phyloP scores from a whole-genome alignment of 1,284 basidiomycete genomes.

The Cystobasidium pallidum region DNA sequence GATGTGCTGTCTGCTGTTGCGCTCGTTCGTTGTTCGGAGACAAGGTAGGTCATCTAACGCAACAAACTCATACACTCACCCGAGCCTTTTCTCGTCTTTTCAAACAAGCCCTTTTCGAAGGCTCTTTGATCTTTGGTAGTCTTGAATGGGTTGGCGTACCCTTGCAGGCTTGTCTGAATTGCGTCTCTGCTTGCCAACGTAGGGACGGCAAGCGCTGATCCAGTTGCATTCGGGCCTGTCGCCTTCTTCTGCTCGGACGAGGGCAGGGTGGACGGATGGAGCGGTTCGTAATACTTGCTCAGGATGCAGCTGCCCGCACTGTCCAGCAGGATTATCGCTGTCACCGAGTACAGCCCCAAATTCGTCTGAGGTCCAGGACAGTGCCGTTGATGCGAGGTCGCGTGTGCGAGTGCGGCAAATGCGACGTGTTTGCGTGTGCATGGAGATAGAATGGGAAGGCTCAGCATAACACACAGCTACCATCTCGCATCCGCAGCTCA shows the following conservation, averaged over 20 bases:
- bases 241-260: slow-evolving; percentile 48
- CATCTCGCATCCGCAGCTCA: background rate
- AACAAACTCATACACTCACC: slow-evolving; percentile 62
- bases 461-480: background rate
- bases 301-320: slow-evolving; percentile 90
- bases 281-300: slow-evolving; percentile 88
- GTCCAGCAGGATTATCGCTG: slow-evolving; percentile 89
- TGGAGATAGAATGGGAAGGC: background rate
- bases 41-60: too few relatives aligned
- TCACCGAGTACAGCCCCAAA: slow-evolving; percentile 80
- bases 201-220: slow-evolving; percentile 39
- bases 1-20: too few relatives aligned
- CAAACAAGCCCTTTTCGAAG: slow-evolving; percentile 93
- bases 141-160: slow-evolving; percentile 64
- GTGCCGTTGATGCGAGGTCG: background rate
- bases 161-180: slow-evolving; percentile 47
- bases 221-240: slow-evolving; percentile 47
- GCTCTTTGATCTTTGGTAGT: slow-evolving; percentile 89
- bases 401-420: background rate
- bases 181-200: slow-evolving; percentile 4
- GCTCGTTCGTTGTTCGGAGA: too few relatives aligned
- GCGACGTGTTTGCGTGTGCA: background rate
- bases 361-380: slow-evolving; percentile 62
- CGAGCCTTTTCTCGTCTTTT: slow-evolving; percentile 89
- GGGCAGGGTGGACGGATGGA: slow-evolving; percentile 60